Percentiles rank a stretch among this genome's conserved stretches.
These are phyloP conservation scores for Melampsora americana DNA, from an alignment of 1,284 basidiomycete species.

Conservation along the genomic window DNA sequence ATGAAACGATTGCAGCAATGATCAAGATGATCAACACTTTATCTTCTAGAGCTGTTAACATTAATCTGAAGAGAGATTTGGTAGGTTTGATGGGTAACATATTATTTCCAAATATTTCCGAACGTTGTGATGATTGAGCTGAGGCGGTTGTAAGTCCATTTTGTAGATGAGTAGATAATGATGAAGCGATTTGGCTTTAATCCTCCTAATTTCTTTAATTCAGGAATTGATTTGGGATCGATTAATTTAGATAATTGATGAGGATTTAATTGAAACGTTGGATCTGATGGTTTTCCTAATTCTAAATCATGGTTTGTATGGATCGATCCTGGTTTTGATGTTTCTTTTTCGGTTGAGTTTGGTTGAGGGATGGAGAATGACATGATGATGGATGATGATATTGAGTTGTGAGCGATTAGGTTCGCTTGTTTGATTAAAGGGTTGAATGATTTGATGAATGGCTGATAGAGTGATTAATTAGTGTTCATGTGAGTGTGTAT, in stretches of 20 bases:
- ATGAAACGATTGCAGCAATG: conserved; percentile 84
- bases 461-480: too few relatives aligned
- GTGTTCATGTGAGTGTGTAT: too few relatives aligned
- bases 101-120: conserved; percentile 73
- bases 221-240: conserved; percentile 74
- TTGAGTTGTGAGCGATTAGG: too few relatives aligned
- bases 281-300: too few relatives aligned
- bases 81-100: conserved; percentile 70
- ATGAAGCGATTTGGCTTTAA: conserved; percentile 64
- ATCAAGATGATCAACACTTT: conserved; percentile 89
- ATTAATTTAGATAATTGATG: conserved; percentile 79
- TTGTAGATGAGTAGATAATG: conserved; percentile 69
- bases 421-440: too few relatives aligned
- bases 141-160: conserved; percentile 57
- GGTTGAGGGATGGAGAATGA: too few relatives aligned
- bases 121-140: conserved; percentile 48
- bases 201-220: conserved; percentile 72
- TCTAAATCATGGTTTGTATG: too few relatives aligned
- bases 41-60: conserved; percentile 93
- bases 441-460: too few relatives aligned
- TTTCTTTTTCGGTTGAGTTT: too few relatives aligned
- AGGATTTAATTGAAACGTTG: too few relatives aligned
- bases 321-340: too few relatives aligned
- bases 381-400: too few relatives aligned
- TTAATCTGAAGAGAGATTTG: conserved; percentile 77